Percentiles rank a stretch among this genome's conserved stretches.
Conservation (phyloP, 78 protist species). For the Planoprotostelium fungivorum region DNA sequence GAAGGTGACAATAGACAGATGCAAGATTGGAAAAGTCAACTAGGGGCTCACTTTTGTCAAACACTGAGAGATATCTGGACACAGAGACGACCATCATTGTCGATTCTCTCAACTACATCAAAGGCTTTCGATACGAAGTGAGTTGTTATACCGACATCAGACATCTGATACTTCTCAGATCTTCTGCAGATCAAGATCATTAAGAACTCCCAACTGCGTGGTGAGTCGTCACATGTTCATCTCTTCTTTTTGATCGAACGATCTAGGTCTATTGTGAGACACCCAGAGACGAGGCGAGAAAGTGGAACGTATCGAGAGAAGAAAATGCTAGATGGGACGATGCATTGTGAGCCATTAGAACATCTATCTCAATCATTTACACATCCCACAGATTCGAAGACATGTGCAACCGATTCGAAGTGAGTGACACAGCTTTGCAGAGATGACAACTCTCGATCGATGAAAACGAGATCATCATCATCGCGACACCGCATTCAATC, state of each 20-base stretch:
- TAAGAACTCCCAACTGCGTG: neutral
- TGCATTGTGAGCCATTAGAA: neutral
- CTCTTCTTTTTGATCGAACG: neutral
- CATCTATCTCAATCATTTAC: neutral
- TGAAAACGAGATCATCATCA: neutral
- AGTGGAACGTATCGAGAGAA: neutral
- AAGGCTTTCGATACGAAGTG: constrained; percentile 55
- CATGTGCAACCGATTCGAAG: neutral
- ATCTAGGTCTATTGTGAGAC: neutral
- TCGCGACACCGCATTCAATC: neutral
- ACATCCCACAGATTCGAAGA: neutral
- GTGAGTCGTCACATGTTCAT: neutral
- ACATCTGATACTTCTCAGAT: neutral
- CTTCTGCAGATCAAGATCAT: neutral
- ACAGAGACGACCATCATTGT: constrained; percentile 19
- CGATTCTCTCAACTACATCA: constrained; percentile 63
- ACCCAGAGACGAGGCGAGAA: neutral
- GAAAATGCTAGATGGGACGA: neutral
- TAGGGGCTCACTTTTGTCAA: constrained; percentile 15
- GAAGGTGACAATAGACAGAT: neutral
- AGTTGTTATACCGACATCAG: neutral
- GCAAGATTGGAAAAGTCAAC: constrained; percentile 18
- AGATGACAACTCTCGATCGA: too few relatives aligned
- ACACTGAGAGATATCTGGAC: neutral
- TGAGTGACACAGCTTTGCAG: too few relatives aligned